Conservation (phyloP, 1,284 basidiomycete genomes). For the Moniliella sp. region DNA sequence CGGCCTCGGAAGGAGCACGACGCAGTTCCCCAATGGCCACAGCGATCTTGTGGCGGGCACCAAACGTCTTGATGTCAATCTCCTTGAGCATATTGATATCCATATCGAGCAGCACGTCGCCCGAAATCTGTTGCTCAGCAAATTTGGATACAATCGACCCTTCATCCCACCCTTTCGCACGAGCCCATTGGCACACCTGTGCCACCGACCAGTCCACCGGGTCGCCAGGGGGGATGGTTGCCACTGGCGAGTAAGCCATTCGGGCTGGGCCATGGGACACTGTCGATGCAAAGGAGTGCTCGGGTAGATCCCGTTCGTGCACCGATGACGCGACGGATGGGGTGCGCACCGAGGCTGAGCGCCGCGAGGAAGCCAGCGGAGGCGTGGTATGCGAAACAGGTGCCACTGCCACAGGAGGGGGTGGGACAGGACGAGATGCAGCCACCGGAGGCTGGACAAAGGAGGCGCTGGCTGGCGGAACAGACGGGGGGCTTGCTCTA, state of each 20-base stretch:
- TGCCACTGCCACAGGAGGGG: neutral
- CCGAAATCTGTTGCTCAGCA: slow-evolving; percentile 71
- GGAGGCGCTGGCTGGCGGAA: too few species aligned
- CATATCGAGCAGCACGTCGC: slow-evolving; percentile 81
- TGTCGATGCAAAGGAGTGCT: too few species aligned
- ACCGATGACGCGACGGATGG: neutral
- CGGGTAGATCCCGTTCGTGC: neutral
- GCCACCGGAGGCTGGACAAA: too few species aligned
- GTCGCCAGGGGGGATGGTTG: slow-evolving; percentile 10
- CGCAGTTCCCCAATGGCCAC: slow-evolving; percentile 88
- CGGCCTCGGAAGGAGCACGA: too few species aligned
- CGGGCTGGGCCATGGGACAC: neutral
- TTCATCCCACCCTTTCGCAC: slow-evolving; percentile 61
- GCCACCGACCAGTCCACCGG: slow-evolving; percentile 65
- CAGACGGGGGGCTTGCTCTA: too few species aligned
- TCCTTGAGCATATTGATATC: slow-evolving; percentile 83
- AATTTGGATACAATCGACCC: slow-evolving; percentile 58
- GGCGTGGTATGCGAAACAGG: neutral
- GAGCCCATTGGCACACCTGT: slow-evolving; percentile 74
- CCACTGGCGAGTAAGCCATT: neutral
- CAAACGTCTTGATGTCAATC: slow-evolving; percentile 79
- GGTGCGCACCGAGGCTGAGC: neutral
- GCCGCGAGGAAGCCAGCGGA: neutral
- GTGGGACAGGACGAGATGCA: too few species aligned
- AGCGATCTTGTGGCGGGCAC: slow-evolving; percentile 74